Evolutionary conservation across 768 basidiomycete genomes (phyloP), one percentile per base, ranked within the genome.

Genomic region (Lactarius quietus): DNA sequence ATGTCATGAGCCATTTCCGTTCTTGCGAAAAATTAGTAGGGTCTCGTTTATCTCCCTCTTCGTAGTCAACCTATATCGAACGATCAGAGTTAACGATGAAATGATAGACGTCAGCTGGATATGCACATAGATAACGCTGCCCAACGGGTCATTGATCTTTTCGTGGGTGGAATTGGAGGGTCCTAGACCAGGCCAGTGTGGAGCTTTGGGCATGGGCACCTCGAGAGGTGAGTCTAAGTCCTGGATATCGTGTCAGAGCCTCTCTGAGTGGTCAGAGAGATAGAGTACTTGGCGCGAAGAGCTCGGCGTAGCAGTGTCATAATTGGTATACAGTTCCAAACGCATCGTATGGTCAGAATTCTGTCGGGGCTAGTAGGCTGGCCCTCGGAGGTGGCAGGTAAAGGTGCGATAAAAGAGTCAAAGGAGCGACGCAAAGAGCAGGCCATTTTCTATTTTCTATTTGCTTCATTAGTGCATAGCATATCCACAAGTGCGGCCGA

Each of bases 1-100:
- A 45, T 0, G 83, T 82, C 59, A 83, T 82, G 20, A 65, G 58
- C 76, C 78, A 77, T 65, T 77, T 79, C 18, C 73, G 72, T 3
- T 57, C 38, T 5, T 59, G 51, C 6, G 74, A 68, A 66, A 74
- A 77, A 65, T 77, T 76, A 48, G 68, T 57, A 3, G 78, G 78
- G 65, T 79, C 70, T 28, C 74, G 63, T 23, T 68, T 69, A 59
- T 79, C 78, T 23, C 68, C 72, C 41, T 72, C 64, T 33, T 75
- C 74, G 61, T 72, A 79, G 57, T 78, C 77, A 31, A 79, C 73
- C 77, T 78, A 53, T 23, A 45, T 26, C 10, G 12, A 52, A 20
- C 43, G 15, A 36, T 57, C n/a, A 39, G 20, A 26, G n/a, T 26
- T 26, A 15, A 38, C 2, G 33, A 20, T 26, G 15, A 7, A 23